Evolutionary conservation across 257 asterid species (phyloP), one percentile per base, ranked within the genome.

Genomic region (Ophiorrhiza pumila): DNA sequence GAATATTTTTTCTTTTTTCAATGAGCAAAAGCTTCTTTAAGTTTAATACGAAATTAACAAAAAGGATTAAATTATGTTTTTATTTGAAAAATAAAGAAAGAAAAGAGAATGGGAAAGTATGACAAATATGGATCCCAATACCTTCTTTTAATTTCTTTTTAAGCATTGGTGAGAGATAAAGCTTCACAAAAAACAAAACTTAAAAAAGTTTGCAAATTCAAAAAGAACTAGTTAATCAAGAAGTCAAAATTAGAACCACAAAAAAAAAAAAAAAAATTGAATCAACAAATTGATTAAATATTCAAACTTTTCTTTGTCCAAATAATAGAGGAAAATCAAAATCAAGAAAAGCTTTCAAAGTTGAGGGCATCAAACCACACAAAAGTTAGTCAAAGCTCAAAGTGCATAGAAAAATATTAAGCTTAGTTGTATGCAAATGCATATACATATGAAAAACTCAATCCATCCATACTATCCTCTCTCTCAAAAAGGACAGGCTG

Each of bases 401-500:
- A 77, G 77, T 73, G 46, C 79, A 73, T 47, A 42, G 76, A 73
- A 67, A n/a, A 72, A 75, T 78, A 65, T 57, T 52, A 62, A 68
- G 76, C 74, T 47, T 72, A 77, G 77, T 69, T 77, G 87, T 78
- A 72, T 61, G 77, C 78, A 65, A 82, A 80, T 85, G 82, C 84
- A 71, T 74, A 71, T 74, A 79, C 85, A 75, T 63, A 75, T 65
- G 77, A 75, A 74, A 37, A 50, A 43, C 80, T 69, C 78, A 70
- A 76, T 41, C 53, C 65, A 64, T 46, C 49, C 29, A 68, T 42
- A 64, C 10, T 34, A 23, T 41, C 42, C 82, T 41, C 74, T 67
- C 64, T 71, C 81, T 76, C 73, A 74, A 79, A 65, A 71, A 78
- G 76, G 85, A 85, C 96, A 85, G 89, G 87, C 87, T 87, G 96